Conservation (phyloP, 108 stramenopile genomes). For the Cyclotella atomus region DNA sequence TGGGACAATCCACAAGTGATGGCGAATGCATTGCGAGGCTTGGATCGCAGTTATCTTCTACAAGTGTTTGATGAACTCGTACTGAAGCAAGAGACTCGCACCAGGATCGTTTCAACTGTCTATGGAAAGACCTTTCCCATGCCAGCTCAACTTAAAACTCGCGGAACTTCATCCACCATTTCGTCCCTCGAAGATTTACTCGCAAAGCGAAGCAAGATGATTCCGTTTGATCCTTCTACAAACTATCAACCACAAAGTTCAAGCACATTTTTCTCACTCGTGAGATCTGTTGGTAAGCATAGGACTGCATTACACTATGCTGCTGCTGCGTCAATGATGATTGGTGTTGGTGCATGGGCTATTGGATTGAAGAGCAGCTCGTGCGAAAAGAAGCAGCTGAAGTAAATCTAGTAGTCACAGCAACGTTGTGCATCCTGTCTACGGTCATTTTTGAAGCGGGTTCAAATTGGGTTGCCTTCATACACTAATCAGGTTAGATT, state of each 20-base stretch:
- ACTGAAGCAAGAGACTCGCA: conserved; percentile 51
- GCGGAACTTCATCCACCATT: background rate
- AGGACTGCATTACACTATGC: conserved; percentile 25
- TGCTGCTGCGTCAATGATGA: conserved; percentile 31
- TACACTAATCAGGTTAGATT: too few relatives aligned
- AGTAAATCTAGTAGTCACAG: background rate
- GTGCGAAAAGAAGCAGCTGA: conserved; percentile 27
- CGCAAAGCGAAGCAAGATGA: conserved; percentile 32
- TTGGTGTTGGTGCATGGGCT: conserved; percentile 29
- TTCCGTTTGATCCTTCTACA: conserved; percentile 45
- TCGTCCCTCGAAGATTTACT: conserved; percentile 29
- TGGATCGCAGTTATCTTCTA: conserved; percentile 59
- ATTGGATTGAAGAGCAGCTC: conserved; percentile 17
- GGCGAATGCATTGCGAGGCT: conserved; percentile 53
- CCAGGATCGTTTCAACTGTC: conserved; percentile 69
- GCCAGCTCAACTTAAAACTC: background rate
- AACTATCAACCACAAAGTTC: conserved; percentile 18
- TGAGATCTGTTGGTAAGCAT: conserved; percentile 24
- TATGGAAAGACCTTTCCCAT: conserved; percentile 87
- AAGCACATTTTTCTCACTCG: background rate
- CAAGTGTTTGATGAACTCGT: conserved; percentile 68
- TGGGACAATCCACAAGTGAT: conserved; percentile 69
- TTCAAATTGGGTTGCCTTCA: too few relatives aligned
- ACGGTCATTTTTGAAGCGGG: too few relatives aligned
- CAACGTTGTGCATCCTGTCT: too few relatives aligned